A percentile compares a stretch with the other conserved stretches of the same genome.
phyloP scores from a whole-genome alignment of 169 alveolate species.

The Plasmodium coatneyi region DNA sequence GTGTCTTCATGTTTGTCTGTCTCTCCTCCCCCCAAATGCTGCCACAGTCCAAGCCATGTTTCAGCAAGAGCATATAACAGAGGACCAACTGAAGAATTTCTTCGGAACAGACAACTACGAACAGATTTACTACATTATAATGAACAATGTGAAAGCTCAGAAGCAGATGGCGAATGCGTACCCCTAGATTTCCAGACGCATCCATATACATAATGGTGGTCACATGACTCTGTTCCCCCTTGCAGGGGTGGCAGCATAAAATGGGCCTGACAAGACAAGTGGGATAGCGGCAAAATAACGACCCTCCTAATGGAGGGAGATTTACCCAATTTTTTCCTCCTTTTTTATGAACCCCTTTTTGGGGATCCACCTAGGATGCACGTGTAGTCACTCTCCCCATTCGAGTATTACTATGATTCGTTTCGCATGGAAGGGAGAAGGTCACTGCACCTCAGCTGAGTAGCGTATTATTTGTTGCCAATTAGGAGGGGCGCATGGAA shows the following conservation, averaged over 20 bases:
- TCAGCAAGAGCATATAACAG: conserved; percentile 35
- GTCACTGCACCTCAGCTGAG: background rate
- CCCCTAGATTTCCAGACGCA: background rate
- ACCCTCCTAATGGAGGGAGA: background rate
- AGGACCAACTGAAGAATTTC: conserved; percentile 34
- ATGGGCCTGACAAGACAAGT: background rate
- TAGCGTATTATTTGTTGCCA: background rate
- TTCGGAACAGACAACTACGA: conserved; percentile 59
- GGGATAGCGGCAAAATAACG: background rate
- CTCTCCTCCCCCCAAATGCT: background rate
- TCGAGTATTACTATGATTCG: background rate
- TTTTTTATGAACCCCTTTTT: background rate
- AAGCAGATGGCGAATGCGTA: conserved; percentile 10
- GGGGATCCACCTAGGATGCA: background rate
- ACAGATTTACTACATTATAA: conserved; percentile 48
- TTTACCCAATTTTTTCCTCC: background rate
- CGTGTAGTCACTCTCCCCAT: background rate
- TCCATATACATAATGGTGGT: background rate
- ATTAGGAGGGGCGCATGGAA: background rate
- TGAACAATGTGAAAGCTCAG: conserved; percentile 41
- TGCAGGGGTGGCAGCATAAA: background rate
- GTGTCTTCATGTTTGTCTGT: background rate
- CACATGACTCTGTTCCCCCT: background rate
- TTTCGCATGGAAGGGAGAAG: background rate
- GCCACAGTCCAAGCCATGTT: conserved; percentile 26